These are phyloP conservation scores for Xanthoceras sorbifolium DNA, from an alignment of 345 rosid species.

Conservation along the genomic window DNA sequence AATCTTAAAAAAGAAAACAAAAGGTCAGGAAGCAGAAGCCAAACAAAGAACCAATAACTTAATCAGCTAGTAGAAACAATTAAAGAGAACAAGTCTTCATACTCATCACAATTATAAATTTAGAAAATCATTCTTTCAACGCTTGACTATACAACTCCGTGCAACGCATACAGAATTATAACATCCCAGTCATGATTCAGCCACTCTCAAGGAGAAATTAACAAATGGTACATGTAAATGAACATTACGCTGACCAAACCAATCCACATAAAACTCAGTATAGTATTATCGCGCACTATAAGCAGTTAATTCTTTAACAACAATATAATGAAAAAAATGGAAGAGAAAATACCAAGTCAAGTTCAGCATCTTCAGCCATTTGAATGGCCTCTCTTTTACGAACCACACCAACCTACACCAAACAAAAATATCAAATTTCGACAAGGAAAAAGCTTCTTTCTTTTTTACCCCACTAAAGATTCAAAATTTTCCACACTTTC, in stretches of 20 bases:
- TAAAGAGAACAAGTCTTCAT: too few species aligned
- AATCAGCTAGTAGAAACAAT: not conserved
- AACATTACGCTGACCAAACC: too few species aligned
- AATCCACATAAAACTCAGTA: too few species aligned
- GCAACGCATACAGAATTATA: too few species aligned
- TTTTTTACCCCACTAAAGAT: not conserved
- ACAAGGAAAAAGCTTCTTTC: not conserved
- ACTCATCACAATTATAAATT: not conserved
- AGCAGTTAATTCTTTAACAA: too few species aligned
- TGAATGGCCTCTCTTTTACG: conserved; percentile 70
- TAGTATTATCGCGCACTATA: too few species aligned
- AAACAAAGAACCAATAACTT: too few species aligned
- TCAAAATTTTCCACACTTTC: not conserved
- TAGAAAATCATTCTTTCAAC: not conserved
- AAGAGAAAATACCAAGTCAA: conserved; percentile 67
- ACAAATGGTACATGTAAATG: too few species aligned
- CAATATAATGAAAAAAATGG: not conserved
- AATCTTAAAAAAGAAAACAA: too few species aligned
- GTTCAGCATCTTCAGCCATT: conserved; percentile 85
- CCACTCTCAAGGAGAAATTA: not conserved
- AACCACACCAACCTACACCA: conserved; percentile 76
- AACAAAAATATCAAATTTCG: conserved; percentile 5
- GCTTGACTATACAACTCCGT: too few species aligned
- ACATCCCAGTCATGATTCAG: not conserved
- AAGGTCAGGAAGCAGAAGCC: too few species aligned